Percentiles rank a stretch among this genome's conserved stretches.
phyloP scores from a whole-genome alignment of 176 grass and related monocot genomes.

The Zea luxurians region DNA sequence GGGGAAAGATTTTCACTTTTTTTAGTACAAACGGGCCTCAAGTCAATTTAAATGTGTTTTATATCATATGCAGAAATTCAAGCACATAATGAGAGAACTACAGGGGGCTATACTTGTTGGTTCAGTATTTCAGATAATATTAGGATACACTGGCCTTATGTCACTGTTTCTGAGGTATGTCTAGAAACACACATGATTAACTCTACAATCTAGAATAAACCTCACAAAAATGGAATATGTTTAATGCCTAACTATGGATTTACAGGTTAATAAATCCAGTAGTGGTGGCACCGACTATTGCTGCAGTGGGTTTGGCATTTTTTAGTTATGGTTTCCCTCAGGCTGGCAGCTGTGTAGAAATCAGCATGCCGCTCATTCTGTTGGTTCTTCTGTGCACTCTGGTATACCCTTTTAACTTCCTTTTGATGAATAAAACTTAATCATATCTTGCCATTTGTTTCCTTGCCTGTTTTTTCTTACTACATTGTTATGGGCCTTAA shows the following conservation, averaged over 20 bases:
- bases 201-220: constrained; percentile 25
- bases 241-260: not conserved
- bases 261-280: constrained; percentile 96
- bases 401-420: constrained; percentile 48
- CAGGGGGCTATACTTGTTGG: constrained; percentile 94
- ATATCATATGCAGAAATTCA: constrained; percentile 89
- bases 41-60: constrained; percentile 3
- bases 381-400: constrained; percentile 92
- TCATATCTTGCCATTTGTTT: constrained; percentile 24
- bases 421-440: constrained; percentile 8
- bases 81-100: constrained; percentile 97
- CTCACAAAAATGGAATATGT: constrained; percentile 12
- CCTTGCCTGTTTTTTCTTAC: constrained; percentile 20
- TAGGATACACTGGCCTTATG: constrained; percentile 96
- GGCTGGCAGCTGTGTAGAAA: constrained; percentile 92
- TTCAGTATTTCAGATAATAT: constrained; percentile 93
- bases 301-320: constrained; percentile 82
- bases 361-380: constrained; percentile 87
- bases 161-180: constrained; percentile 92
- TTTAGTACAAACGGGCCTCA: constrained; percentile 20
- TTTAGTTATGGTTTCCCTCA: constrained; percentile 98
- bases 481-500: not conserved
- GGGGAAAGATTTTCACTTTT: constrained; percentile 6
- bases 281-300: constrained; percentile 91
- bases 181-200: constrained; percentile 11